A percentile compares a stretch with the other conserved stretches of the same genome.
phyloP scores from a whole-genome alignment of 2,329 filamentous ascomycete genomes.

The Pseudogymnoascus sp. region DNA sequence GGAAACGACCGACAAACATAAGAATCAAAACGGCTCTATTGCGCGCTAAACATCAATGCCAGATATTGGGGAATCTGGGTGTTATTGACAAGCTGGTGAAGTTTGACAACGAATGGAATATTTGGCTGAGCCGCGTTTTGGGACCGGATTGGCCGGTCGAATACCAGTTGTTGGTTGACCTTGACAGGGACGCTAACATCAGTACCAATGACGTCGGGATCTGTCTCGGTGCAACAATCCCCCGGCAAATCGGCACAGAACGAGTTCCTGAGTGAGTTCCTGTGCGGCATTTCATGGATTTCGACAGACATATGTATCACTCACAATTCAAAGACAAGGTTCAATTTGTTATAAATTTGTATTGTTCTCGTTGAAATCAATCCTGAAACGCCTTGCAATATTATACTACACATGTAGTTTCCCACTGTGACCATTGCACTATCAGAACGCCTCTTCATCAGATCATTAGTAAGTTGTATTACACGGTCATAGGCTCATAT shows the following conservation, averaged over 20 bases:
- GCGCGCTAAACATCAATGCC: neutral
- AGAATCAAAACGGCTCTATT: neutral
- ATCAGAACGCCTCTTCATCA: neutral
- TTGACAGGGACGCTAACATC: neutral
- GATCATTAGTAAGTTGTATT: slow-evolving; percentile 3
- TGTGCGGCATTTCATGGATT: neutral
- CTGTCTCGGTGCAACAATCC: neutral
- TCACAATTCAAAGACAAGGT: neutral
- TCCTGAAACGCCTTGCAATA: too few species aligned
- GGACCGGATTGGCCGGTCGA: neutral
- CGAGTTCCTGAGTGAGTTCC: neutral
- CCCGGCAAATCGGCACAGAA: neutral
- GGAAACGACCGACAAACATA: neutral
- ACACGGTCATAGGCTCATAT: slow-evolving; percentile 4
- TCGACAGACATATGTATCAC: neutral
- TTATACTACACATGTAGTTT: neutral
- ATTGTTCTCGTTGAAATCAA: neutral
- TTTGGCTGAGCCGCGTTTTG: neutral
- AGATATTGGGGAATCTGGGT: neutral
- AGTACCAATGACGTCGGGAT: neutral
- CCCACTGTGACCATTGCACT: neutral
- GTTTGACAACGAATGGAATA: neutral
- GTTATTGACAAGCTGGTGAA: neutral
- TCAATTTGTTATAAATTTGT: neutral
- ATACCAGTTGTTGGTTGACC: slow-evolving; percentile 5